A percentile compares a stretch with the other conserved stretches of the same genome.
Evolutionary conservation across 768 basidiomycete species (phyloP).

Genomic region (Trametes cinnabarina): DNA sequence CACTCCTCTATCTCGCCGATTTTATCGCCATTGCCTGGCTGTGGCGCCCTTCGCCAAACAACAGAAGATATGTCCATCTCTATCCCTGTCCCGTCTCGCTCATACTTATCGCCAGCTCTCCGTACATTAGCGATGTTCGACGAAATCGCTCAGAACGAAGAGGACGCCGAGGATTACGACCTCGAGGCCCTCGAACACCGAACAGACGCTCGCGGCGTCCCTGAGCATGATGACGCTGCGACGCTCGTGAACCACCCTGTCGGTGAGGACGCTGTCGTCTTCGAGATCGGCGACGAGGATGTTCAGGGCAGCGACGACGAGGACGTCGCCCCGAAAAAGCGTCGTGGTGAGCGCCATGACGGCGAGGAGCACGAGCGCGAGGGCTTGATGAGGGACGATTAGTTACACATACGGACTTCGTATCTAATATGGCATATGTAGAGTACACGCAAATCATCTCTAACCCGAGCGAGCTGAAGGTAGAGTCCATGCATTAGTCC

Average conservation of each 20-base stretch:
- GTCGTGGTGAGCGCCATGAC: slow-evolving; percentile 40
- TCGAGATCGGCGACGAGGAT: slow-evolving; percentile 89
- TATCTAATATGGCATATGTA: slow-evolving; percentile 30
- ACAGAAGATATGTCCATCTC: slow-evolving; percentile 67
- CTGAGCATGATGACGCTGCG: slow-evolving; percentile 65
- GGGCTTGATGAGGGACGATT: slow-evolving; percentile 53
- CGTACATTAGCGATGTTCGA: slow-evolving; percentile 91
- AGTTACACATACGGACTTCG: slow-evolving; percentile 30
- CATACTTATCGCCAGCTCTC: slow-evolving; percentile 27
- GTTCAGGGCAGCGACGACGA: slow-evolving; percentile 61
- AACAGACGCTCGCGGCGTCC: slow-evolving; percentile 36
- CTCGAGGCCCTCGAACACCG: slow-evolving; percentile 70
- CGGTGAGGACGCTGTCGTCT: slow-evolving; percentile 74
- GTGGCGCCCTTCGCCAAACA: slow-evolving; percentile 91
- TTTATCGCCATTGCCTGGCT: slow-evolving; percentile 83
- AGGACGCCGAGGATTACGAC: slow-evolving; percentile 92
- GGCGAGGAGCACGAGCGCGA: slow-evolving; percentile 57
- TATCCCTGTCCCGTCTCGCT: neutral
- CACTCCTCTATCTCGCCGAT: slow-evolving; percentile 79
- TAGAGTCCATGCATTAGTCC: slow-evolving; percentile 39
- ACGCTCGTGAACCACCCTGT: slow-evolving; percentile 64
- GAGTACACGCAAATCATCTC: slow-evolving; percentile 35
- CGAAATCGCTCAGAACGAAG: slow-evolving; percentile 92
- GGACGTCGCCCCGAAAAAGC: slow-evolving; percentile 49
- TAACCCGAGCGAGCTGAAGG: slow-evolving; percentile 15